Evolutionary conservation across 2,329 filamentous ascomycete genomes (phyloP).

Genomic region (Graphilbum fragrans): DNA sequence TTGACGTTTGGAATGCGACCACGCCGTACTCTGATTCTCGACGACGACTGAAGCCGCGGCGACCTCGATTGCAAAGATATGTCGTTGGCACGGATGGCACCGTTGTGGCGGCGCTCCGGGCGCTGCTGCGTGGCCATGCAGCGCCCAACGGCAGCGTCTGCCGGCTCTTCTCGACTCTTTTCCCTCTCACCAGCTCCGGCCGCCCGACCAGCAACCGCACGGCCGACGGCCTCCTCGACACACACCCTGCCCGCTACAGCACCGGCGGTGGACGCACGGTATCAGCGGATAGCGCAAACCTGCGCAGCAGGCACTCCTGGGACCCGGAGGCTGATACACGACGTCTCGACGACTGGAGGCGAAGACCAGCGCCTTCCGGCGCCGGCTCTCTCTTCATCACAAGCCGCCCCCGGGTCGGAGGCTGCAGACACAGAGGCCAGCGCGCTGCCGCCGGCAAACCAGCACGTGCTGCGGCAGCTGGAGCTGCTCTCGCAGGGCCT

Average conservation of each 20-base stretch:
- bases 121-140: conserved; percentile 20
- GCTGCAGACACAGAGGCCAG: neutral
- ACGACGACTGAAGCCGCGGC: neutral
- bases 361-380: neutral
- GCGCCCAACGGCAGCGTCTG: neutral
- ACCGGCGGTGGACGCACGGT: too few species aligned
- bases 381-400: conserved; percentile 6
- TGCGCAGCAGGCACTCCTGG: too few species aligned
- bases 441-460: conserved; percentile 25
- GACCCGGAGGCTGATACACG: neutral
- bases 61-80: neutral
- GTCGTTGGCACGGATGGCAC: conserved; percentile 26
- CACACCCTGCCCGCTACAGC: neutral
- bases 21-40: too few species aligned
- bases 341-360: neutral
- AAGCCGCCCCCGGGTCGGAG: neutral
- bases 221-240: neutral
- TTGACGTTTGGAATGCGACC: too few species aligned
- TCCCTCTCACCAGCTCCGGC: conserved; percentile 1
- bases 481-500: conserved; percentile 20
- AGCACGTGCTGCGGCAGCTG: conserved; percentile 25
- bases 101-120: conserved; percentile 26
- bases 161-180: too few species aligned
- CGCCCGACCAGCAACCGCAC: neutral
- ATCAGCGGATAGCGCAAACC: too few species aligned